phyloP scores from a whole-genome alignment of 257 asterid genomes.

The Solanum chiquidenum region DNA sequence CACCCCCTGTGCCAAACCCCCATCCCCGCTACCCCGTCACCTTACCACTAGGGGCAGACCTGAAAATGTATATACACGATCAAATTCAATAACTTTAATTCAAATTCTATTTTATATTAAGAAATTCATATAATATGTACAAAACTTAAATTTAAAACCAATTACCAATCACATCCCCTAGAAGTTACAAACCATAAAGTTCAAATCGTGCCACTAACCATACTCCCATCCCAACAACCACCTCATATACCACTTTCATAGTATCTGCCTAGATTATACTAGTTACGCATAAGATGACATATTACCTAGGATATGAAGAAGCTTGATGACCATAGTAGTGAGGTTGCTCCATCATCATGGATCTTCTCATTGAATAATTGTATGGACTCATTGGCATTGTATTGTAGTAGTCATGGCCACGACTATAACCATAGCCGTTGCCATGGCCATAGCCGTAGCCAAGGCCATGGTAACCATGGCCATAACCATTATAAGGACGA shows the following conservation, averaged over 20 bases:
- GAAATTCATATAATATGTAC: no score
- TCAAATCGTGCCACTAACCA: not conserved
- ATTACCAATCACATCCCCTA: not conserved
- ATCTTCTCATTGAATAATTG: not conserved
- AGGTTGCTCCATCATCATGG: not conserved
- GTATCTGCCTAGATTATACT: not conserved
- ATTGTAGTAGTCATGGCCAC: not conserved
- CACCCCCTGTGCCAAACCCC: not conserved
- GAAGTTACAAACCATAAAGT: not conserved
- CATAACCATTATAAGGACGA: not conserved
- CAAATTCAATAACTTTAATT: not conserved
- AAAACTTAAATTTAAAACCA: no score
- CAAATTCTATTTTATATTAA: not conserved
- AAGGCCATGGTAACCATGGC: not conserved
- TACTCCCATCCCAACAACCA: not conserved
- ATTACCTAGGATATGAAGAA: not conserved
- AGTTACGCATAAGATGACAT: not conserved
- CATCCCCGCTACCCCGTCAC: not conserved
- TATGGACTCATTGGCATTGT: not conserved
- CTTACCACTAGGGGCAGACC: fast-evolving
- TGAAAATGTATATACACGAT: not conserved
- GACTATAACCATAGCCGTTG: not conserved
- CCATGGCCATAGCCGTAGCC: not conserved
- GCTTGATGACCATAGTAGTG: not conserved
- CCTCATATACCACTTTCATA: not conserved